Evolutionary conservation across 78 protist species (phyloP).

Genomic region (Guillardia theta): DNA sequence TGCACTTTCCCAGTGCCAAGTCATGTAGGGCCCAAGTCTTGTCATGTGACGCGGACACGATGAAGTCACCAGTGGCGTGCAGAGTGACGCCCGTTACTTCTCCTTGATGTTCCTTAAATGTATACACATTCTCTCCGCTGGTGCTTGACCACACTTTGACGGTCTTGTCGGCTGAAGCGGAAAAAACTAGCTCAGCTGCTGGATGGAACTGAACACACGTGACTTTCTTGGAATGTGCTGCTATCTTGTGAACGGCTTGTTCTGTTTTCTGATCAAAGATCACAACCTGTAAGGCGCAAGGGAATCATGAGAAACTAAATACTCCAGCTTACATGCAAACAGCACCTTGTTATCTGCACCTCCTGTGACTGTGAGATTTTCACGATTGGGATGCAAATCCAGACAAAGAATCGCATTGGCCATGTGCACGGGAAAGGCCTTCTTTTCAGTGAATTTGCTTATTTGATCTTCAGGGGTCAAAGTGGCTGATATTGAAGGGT

Average conservation of each 20-base stretch:
- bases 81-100: constrained; percentile 66
- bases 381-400: neutral
- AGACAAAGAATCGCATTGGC: neutral
- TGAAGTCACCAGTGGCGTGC: constrained; percentile 68
- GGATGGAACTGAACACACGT: constrained; percentile 69
- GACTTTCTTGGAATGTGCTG: too few species aligned
- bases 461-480: constrained; percentile 42
- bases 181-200: constrained; percentile 45
- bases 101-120: constrained; percentile 41
- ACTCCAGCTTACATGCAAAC: too few species aligned
- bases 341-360: neutral
- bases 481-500: neutral
- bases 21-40: constrained; percentile 77
- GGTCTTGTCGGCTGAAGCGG: constrained; percentile 54
- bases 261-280: too few species aligned
- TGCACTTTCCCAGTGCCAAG: constrained; percentile 40
- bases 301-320: too few species aligned
- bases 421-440: neutral
- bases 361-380: neutral
- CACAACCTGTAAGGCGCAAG: too few species aligned
- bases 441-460: neutral
- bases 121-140: neutral
- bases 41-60: constrained; percentile 69
- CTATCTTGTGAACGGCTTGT: too few species aligned
- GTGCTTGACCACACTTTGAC: neutral